Evolutionary conservation across 2,329 filamentous ascomycete genomes (phyloP), one percentile per base, ranked within the genome.

Genomic region (Fusarium napiforme): DNA sequence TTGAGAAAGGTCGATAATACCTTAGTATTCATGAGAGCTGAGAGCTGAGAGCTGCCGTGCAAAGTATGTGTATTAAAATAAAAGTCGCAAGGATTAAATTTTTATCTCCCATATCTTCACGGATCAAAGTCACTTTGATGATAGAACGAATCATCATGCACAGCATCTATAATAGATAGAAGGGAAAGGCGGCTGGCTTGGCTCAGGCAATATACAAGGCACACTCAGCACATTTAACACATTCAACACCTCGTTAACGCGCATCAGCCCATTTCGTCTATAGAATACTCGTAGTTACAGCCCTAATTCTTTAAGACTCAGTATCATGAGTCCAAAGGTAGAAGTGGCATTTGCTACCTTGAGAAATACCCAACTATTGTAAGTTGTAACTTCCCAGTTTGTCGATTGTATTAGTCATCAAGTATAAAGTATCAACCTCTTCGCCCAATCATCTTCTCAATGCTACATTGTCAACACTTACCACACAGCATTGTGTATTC

Each of bases 321-420:
- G 18, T 12, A 53, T 21, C 18, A 21, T 37, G 19, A 12, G 34
- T 28, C 9, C 9, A 9, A 12, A 53, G 18, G 34, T 39, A 39
- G n/a, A 12, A 19, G 12, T 36, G 26, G n/a, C 4, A 19, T 26
- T 14, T 19, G 18, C n/a, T 23, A 23, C 28, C 11, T 18, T 18
- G 12, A 32, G 46, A 49, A 49, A 49, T 32, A 49, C 11, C 16
- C 21, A 9, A 11, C 14, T n/a, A 30, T 45, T 45, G 11, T 28
- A 28, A 9, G 26, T 21, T 45, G 42, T 14, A 14, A 26, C 18
- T 18, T 30, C 45, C 46, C 4, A 4, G 46, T 64, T 64, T 34
- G 66, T 69, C 15, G 7, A 14, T 8, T 5, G 16, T 9, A 43
- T 69, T 69, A 69, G 66, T 69, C 50, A 69, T 64, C 66, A 32